Evolutionary conservation across 148 eudicot species (phyloP), one percentile per base, ranked within the genome.

Genomic region (Dysphania ambrosioides): DNA sequence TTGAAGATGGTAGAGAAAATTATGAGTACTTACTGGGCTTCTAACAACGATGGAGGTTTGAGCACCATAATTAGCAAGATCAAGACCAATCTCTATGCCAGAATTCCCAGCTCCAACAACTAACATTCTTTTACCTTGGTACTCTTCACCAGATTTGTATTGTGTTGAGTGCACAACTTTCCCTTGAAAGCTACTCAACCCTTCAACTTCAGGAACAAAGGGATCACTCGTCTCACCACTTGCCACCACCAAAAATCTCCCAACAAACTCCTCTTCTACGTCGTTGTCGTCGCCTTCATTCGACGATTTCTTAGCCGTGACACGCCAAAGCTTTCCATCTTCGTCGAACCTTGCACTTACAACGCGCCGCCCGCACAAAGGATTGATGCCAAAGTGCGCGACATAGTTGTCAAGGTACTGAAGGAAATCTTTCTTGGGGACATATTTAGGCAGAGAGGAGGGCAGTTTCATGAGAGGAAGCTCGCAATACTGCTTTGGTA

Each of bases 91-190:
- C 71, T 94, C 98, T 90, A 87, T 88, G 0, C 96, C 98, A 10
- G 98, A 94, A 78, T 94, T 94, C 21, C 98, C 97, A 38, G 85
- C 77, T 19, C 98, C 98, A 63, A 94, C 88, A 18, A 94, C 93
- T 82, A 94, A 80, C 8, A 90, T 96, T 23, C 62, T 77, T 65
- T 87, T 82, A 2, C 76, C 83, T 11, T 29, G 4, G 76, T 74
- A 94, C 65, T 65, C 83, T 58, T 85, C 63, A 4, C 98, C 98
- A 23, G 55, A 55, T 41, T 82, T 94, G 27, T 72, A 94, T n/a
- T 74, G 55, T 0, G 89, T 94, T 1, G 96, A 88, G 44, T 94
- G 98, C 3, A 87, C 29, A 29, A 87, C 77, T 53, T 88, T 87
- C n/a, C 98, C 98, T 11, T 5, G 10, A 51, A 88, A 91, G 27